Evolutionary conservation across 2,329 filamentous ascomycete species (phyloP), one percentile per base, ranked within the genome.

Genomic region (Microdochium nivale): DNA sequence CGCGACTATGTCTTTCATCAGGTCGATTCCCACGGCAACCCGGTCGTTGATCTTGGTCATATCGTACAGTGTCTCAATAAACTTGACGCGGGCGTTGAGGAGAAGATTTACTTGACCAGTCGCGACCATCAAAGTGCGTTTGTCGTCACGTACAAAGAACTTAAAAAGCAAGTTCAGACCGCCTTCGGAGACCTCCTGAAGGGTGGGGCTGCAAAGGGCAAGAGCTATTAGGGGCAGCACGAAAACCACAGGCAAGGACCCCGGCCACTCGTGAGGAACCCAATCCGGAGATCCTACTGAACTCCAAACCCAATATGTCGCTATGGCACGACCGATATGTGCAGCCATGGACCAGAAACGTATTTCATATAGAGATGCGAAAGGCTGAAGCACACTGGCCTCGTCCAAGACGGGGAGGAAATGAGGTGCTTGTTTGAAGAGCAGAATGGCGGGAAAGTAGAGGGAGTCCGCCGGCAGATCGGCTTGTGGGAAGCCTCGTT

Each of bases 1-100:
- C 83, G 94, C 49, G 94, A 99, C 69, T 97, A 95, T 61, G 89
- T 96, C 40, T 99, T 97, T 70, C 94, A 99, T 67, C 91, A 95
- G 63, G 90, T 96, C 13, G 90, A 97, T 65, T 79, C 81, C 27
- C 83, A 89, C 52, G 90, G 90, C 14, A 86, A 88, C 50, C 87
- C 94, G 0, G 86, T 91, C 1, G 76, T 95, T 4, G 88, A 96
- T 64, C 74, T 96, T 53, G 92, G 87, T 2, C 91, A 97, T 70
- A 89, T 97, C 56, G 68, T 99, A 47, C 81, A 79, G 25, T 92
- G 87, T 63, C 70, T 99, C 59, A 96, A 95, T 71, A 96, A 96
- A 66, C 75, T 99, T 50, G 94, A 99, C 69, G 88, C 90, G 0
- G 94, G 91, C 1, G 82, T 81, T 2, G 90, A 95, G 25, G 94